A percentile compares a stretch with the other conserved stretches of the same genome.
Conservation (phyloP, 2,329 filamentous ascomycete genomes). For the Verticillium zaregamsianum region DNA sequence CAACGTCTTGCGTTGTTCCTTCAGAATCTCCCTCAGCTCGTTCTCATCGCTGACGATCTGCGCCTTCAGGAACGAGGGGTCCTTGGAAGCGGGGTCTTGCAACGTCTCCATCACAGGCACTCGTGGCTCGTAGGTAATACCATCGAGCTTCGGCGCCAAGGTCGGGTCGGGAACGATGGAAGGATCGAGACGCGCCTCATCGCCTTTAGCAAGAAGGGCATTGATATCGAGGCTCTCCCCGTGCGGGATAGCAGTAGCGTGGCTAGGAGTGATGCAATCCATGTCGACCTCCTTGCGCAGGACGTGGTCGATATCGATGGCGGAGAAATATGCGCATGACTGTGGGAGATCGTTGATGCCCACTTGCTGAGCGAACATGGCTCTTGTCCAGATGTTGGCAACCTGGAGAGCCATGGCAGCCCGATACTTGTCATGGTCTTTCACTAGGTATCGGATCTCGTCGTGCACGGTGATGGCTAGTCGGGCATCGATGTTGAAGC, state of each 20-base stretch:
- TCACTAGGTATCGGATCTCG: conserved; percentile 91
- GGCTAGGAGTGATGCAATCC: conserved; percentile 90
- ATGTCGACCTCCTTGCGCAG: conserved; percentile 98
- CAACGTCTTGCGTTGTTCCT: conserved; percentile 43
- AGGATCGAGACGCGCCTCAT: conserved; percentile 65
- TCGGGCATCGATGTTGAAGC: conserved; percentile 80
- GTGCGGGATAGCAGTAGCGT: conserved; percentile 70
- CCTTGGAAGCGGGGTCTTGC: conserved; percentile 38
- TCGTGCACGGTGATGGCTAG: conserved; percentile 94
- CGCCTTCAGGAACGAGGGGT: conserved; percentile 69
- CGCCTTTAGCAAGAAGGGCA: conserved; percentile 70
- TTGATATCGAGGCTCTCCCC: conserved; percentile 85
- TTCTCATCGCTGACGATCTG: conserved; percentile 74
- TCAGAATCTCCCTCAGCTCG: conserved; percentile 71
- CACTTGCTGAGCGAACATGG: conserved; percentile 96
- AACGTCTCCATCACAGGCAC: conserved; percentile 76
- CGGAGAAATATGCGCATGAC: conserved; percentile 91
- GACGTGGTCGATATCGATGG: conserved; percentile 91
- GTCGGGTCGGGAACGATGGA: conserved; percentile 49
- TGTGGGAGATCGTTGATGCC: conserved; percentile 95
- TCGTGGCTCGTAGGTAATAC: conserved; percentile 65
- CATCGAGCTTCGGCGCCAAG: conserved; percentile 52
- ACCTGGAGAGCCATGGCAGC: conserved; percentile 91
- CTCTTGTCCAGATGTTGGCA: conserved; percentile 92
- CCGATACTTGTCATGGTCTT: conserved; percentile 79